These are phyloP conservation scores for Arctium lappa DNA, from an alignment of 129 eudicot genomes.

Conservation along the genomic window DNA sequence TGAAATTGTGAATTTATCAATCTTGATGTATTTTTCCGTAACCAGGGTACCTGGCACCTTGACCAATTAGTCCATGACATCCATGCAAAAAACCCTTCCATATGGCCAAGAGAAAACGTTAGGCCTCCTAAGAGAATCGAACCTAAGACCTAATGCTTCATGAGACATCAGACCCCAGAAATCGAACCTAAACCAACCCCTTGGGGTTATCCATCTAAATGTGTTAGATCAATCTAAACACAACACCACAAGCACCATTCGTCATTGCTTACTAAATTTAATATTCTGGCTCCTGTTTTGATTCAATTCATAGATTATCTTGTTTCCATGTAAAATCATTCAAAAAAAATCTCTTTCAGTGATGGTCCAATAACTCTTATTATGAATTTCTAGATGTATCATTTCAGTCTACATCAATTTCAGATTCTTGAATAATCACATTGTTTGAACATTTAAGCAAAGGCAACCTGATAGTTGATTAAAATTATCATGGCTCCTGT, in stretches of 20 bases:
- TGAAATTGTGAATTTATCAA: not conserved
- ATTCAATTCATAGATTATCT: not conserved
- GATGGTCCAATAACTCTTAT: not conserved
- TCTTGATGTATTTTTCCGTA: not conserved
- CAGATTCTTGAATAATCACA: not conserved
- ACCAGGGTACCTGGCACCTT: not conserved
- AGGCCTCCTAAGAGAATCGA: not conserved
- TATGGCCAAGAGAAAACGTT: not conserved
- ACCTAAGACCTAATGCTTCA: not conserved
- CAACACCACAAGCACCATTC: not conserved
- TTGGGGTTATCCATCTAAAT: not conserved
- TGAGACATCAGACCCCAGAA: not conserved
- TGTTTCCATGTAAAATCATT: not conserved
- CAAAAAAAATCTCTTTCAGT: not conserved
- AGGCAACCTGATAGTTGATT: not conserved
- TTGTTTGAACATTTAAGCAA: not conserved
- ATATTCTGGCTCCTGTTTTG: not conserved
- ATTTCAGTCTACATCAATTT: not conserved
- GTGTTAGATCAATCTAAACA: not conserved
- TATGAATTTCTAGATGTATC: not conserved
- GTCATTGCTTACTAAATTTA: not conserved
- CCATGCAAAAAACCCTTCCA: not conserved
- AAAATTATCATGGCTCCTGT: not conserved
- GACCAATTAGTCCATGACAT: not conserved
- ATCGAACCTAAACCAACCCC: not conserved